Conservation (phyloP, 2,329 filamentous ascomycete species). For the Xylariaceae sp. region DNA sequence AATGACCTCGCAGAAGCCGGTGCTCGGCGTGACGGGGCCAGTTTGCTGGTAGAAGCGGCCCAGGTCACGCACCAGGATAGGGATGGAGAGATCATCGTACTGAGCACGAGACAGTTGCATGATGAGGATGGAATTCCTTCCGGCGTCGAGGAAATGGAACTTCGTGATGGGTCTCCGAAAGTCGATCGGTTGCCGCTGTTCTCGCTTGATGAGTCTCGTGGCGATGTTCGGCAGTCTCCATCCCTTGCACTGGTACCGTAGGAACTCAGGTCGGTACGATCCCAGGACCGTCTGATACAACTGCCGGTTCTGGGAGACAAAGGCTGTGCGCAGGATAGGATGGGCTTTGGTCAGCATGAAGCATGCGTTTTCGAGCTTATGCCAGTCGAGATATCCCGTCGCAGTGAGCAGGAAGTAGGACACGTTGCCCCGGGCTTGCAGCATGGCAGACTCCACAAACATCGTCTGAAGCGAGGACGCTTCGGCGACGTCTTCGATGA, state of each 20-base stretch:
- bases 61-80: constrained; percentile 45
- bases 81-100: constrained; percentile 43
- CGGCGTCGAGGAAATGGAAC: constrained; percentile 47
- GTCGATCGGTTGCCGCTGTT: constrained; percentile 37
- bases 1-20: constrained; percentile 46
- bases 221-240: constrained; percentile 37
- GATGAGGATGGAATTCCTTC: constrained; percentile 43
- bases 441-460: constrained; percentile 45
- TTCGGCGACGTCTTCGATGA: constrained; percentile 45
- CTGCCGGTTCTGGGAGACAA: constrained; percentile 42
- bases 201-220: constrained; percentile 40
- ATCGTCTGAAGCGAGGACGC: constrained; percentile 45
- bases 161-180: constrained; percentile 43
- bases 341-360: constrained; percentile 41
- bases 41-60: constrained; percentile 41
- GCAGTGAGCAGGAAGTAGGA: constrained; percentile 46
- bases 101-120: constrained; percentile 46
- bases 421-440: constrained; percentile 40
- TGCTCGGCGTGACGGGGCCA: constrained; percentile 32
- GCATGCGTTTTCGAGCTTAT: constrained; percentile 44
- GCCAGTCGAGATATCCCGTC: constrained; percentile 38
- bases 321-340: constrained; percentile 50
- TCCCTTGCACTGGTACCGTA: constrained; percentile 37
- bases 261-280: constrained; percentile 41
- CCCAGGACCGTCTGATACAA: constrained; percentile 46